phyloP scores from a whole-genome alignment of 306 rosid species.

The Glycine latifolia region DNA sequence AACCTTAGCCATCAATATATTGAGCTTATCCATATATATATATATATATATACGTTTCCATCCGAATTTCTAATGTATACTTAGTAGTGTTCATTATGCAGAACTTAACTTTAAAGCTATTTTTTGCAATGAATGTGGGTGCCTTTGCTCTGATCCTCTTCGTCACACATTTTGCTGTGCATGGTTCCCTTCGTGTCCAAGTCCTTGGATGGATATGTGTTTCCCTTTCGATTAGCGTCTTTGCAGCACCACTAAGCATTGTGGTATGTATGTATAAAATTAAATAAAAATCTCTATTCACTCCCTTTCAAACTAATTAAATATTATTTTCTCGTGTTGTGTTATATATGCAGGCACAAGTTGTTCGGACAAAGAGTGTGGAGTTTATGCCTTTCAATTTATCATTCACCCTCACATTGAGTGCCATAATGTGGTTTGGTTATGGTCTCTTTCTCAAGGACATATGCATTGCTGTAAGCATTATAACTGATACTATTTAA shows the following conservation, averaged over 20 bases:
- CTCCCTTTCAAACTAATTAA: no score
- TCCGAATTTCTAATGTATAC: no score
- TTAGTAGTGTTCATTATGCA: conserved; percentile 26
- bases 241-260: conserved; percentile 85
- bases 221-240: conserved; percentile 64
- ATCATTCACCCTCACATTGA: conserved; percentile 81
- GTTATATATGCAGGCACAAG: conserved; percentile 60
- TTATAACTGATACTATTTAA: no score
- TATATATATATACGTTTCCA: no score
- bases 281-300: no score
- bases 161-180: conserved; percentile 53
- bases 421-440: conserved; percentile 86
- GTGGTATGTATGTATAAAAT: conserved; percentile 48
- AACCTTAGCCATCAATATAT: no score
- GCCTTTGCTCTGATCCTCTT: conserved; percentile 60
- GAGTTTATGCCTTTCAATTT: conserved; percentile 84
- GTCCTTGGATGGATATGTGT: conserved; percentile 90
- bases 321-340: no score
- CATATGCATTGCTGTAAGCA: conserved; percentile 72
- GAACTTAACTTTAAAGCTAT: conserved; percentile 64
- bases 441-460: conserved; percentile 78
- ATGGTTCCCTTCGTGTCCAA: conserved; percentile 51
- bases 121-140: conserved; percentile 66
- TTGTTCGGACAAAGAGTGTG: conserved; percentile 76
- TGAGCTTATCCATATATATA: no score